A percentile compares a stretch with the other conserved stretches of the same genome.
phyloP scores from a whole-genome alignment of 1,284 basidiomycete species.

The Sporisorium scitamineum region DNA sequence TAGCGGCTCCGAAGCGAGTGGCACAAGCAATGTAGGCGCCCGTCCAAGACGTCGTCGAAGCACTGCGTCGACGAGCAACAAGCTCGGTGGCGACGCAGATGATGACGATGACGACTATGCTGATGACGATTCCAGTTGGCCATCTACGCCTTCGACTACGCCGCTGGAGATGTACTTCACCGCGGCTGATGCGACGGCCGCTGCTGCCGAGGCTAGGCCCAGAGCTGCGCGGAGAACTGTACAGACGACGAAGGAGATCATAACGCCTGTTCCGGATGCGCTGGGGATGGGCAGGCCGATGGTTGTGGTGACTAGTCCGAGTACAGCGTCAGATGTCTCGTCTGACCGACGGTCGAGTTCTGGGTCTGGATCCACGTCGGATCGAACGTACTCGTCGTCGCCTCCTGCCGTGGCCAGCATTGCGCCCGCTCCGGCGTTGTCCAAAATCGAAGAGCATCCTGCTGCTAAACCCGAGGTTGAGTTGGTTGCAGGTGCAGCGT shows the following conservation, averaged over 20 bases:
- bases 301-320: conserved; percentile 49
- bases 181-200: conserved; percentile 9
- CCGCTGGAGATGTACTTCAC: conserved; percentile 46
- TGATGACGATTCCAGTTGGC: conserved; percentile 53
- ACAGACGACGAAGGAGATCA: conserved; percentile 43
- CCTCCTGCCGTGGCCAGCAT: conserved; percentile 27
- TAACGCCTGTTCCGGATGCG: conserved; percentile 14
- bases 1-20: conserved; percentile 35
- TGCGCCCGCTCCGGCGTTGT: conserved; percentile 19
- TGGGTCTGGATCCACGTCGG: conserved; percentile 29
- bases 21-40: not conserved
- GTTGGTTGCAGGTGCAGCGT: not conserved
- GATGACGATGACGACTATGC: conserved; percentile 35
- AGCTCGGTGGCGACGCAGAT: conserved; percentile 14
- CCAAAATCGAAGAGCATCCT: conserved; percentile 36
- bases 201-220: conserved; percentile 9
- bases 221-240: conserved; percentile 6
- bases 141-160: conserved; percentile 47
- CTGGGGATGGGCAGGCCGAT: conserved; percentile 44
- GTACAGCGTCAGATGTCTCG: conserved; percentile 42
- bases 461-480: conserved; percentile 5
- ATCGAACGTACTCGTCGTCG: conserved; percentile 18
- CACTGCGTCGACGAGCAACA: conserved; percentile 25
- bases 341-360: conserved; percentile 41
- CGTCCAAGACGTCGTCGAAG: conserved; percentile 28